Percentiles rank a stretch among this genome's conserved stretches.
phyloP scores from a whole-genome alignment of 768 basidiomycete species.

The Tulasnella sp. region DNA sequence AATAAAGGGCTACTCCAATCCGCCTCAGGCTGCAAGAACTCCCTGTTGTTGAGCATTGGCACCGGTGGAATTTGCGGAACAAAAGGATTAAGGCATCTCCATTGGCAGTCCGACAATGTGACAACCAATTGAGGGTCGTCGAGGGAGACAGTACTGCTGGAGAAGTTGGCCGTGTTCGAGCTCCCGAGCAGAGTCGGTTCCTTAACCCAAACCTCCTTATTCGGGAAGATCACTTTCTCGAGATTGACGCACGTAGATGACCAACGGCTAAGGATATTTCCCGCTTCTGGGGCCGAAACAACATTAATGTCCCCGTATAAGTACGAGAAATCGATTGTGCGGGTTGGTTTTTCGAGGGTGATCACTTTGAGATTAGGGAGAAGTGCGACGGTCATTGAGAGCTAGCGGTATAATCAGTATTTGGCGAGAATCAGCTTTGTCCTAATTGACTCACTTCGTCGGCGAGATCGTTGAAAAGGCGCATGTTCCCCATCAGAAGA shows the following conservation, averaged over 20 bases:
- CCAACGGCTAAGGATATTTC: neutral
- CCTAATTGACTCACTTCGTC: neutral
- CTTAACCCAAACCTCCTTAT: neutral
- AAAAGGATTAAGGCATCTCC: neutral
- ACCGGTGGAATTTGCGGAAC: neutral
- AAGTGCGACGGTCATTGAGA: too few species aligned
- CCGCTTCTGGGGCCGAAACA: neutral
- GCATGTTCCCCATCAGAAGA: neutral
- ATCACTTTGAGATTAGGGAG: too few species aligned
- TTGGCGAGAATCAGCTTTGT: too few species aligned
- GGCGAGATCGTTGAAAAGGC: neutral
- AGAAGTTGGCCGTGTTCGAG: neutral
- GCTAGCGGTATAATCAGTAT: too few species aligned
- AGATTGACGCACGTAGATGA: neutral
- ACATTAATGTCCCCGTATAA: too few species aligned
- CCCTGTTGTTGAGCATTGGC: neutral
- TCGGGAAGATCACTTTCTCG: neutral
- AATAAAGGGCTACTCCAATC: too few species aligned
- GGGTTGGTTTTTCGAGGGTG: too few species aligned
- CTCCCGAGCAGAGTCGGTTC: neutral
- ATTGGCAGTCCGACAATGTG: neutral
- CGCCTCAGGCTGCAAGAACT: too few species aligned
- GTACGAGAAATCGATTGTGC: too few species aligned
- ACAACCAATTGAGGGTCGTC: neutral
- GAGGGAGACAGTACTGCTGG: neutral